These are phyloP conservation scores for Alnus glutinosa DNA, from an alignment of 306 rosid genomes.

Conservation along the genomic window DNA sequence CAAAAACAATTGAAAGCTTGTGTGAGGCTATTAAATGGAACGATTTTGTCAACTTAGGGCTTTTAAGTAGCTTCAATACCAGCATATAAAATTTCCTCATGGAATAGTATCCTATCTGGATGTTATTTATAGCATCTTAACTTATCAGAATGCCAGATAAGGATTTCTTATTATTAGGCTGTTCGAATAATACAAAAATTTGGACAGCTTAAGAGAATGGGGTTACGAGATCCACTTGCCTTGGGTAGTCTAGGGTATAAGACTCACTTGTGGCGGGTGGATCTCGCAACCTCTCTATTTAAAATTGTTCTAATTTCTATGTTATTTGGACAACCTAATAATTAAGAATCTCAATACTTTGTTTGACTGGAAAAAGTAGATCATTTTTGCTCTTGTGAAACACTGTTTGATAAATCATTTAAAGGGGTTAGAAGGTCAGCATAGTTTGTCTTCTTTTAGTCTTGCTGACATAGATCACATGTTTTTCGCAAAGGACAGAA, in stretches of 20 bases:
- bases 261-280: too few species aligned
- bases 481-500: conserved; percentile 38
- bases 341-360: background rate
- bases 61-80: background rate
- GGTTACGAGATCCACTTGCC: too few species aligned
- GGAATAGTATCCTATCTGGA: background rate
- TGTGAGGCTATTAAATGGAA: background rate
- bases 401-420: conserved; percentile 14
- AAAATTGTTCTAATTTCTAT: too few species aligned
- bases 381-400: background rate
- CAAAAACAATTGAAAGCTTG: background rate
- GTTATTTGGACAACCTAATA: too few species aligned
- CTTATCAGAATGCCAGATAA: background rate
- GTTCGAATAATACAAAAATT: too few species aligned
- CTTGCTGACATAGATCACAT: conserved; percentile 51
- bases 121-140: background rate
- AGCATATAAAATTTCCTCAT: conserved; percentile 1
- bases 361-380: conserved; percentile 24
- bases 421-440: conserved; percentile 15
- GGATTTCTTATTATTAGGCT: too few species aligned
- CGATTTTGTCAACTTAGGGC: background rate
- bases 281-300: too few species aligned
- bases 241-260: too few species aligned
- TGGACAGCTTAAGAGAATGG: too few species aligned
- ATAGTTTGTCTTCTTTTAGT: conserved; percentile 17